phyloP scores from a whole-genome alignment of 805 yeast genomes.

The Cyberlindnera misumaiensis region DNA sequence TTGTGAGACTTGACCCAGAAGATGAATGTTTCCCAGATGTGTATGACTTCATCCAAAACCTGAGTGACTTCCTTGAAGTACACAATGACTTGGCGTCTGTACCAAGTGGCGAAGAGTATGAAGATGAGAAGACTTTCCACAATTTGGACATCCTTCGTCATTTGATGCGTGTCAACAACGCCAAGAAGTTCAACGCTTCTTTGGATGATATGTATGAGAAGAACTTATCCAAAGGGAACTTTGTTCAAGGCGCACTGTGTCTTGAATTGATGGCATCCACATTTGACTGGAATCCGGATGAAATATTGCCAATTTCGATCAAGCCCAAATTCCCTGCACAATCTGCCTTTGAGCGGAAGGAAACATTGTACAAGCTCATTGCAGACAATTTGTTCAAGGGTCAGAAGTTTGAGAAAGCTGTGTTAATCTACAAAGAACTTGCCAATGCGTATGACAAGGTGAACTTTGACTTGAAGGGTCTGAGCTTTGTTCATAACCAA shows the following conservation, averaged over 20 bases:
- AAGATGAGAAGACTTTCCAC: slow-evolving; percentile 80
- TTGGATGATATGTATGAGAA: slow-evolving; percentile 67
- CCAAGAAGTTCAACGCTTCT: slow-evolving; percentile 75
- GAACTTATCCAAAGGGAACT: slow-evolving; percentile 52
- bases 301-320: slow-evolving; percentile 44
- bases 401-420: slow-evolving; percentile 70
- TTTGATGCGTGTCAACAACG: slow-evolving; percentile 69
- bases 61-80: slow-evolving; percentile 56
- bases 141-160: slow-evolving; percentile 69
- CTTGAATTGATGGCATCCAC: slow-evolving; percentile 72
- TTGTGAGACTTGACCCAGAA: slow-evolving; percentile 50
- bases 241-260: slow-evolving; percentile 77
- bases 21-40: slow-evolving; percentile 54
- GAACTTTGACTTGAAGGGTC: slow-evolving; percentile 69
- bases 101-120: slow-evolving; percentile 78
- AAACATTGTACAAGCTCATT: slow-evolving; percentile 58
- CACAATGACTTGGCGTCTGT: slow-evolving; percentile 63
- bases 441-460: slow-evolving; percentile 65
- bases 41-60: slow-evolving; percentile 42
- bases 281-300: slow-evolving; percentile 64
- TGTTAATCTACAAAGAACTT: slow-evolving; percentile 69
- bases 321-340: slow-evolving; percentile 77
- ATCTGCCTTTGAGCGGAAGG: slow-evolving; percentile 75
- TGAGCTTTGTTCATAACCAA: slow-evolving; percentile 63
- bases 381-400: slow-evolving; percentile 68